These are phyloP conservation scores for Phytophthora europaea DNA, from an alignment of 352 stramenopile genomes.

Conservation along the genomic window DNA sequence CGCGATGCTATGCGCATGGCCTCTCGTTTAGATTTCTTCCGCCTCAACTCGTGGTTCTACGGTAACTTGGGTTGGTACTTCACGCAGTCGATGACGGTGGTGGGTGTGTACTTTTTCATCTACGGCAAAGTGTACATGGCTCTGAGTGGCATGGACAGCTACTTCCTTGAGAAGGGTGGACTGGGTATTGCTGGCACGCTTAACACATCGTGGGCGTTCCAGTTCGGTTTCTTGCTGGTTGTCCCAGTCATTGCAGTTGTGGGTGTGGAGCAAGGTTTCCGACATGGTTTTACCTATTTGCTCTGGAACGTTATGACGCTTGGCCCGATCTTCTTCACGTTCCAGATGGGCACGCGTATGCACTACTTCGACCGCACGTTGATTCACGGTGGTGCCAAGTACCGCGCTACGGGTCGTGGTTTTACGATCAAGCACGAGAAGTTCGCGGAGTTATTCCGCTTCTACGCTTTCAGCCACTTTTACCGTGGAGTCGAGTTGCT, in stretches of 20 bases:
- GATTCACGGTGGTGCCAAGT: conserved; percentile 98
- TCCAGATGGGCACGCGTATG: conserved; percentile 99
- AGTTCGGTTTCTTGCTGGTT: conserved; percentile 97
- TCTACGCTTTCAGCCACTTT: conserved; percentile 98
- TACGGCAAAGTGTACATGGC: conserved; percentile 98
- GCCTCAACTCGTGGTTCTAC: conserved; percentile 98
- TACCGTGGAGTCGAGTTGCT: conserved; percentile 97
- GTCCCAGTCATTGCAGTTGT: conserved; percentile 98
- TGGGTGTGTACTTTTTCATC: conserved; percentile 98
- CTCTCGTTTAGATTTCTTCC: conserved; percentile 97
- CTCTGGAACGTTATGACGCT: conserved; percentile 97
- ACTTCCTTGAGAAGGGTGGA: conserved; percentile 92
- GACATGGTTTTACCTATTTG: conserved; percentile 93
- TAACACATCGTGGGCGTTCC: conserved; percentile 97
- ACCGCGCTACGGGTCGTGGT: conserved; percentile 97
- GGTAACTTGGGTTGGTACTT: conserved; percentile 99
- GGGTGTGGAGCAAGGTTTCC: conserved; percentile 97
- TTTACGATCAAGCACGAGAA: conserved; percentile 99
- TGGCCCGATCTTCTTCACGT: conserved; percentile 99
- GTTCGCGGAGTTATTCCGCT: conserved; percentile 98
- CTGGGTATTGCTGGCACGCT: conserved; percentile 96
- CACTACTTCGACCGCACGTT: conserved; percentile 99
- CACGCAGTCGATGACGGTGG: conserved; percentile 97
- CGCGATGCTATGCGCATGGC: conserved; percentile 97
- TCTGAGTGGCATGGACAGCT: conserved; percentile 93